Conservation (phyloP, 2,329 filamentous ascomycete species). For the Colletotrichum gloeosporioides region DNA sequence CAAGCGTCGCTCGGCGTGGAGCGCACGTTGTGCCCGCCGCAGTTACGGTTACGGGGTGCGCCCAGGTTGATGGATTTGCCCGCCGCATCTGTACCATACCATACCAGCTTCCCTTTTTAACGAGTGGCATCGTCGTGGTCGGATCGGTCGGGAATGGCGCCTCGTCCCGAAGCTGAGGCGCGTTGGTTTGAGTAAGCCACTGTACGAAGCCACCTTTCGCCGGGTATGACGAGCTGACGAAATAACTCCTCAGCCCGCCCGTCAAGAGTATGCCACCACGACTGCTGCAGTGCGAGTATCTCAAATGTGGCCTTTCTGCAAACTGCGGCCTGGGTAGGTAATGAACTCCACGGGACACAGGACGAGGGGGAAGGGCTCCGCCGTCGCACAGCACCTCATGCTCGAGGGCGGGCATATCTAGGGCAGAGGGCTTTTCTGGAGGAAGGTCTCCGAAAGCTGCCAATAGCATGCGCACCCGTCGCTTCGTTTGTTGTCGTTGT, state of each 20-base stretch:
- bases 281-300: background rate
- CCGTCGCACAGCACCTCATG: background rate
- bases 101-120: background rate
- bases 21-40: background rate
- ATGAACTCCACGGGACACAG: background rate
- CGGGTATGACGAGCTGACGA: background rate
- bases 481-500: background rate
- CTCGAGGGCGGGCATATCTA: background rate
- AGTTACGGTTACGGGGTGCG: background rate
- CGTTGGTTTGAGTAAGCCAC: background rate
- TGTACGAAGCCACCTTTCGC: background rate
- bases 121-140: background rate
- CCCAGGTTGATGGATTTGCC: background rate
- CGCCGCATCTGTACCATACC: background rate
- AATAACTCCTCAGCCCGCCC: background rate
- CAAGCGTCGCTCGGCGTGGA: slow-evolving; percentile 1
- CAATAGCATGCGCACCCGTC: background rate
- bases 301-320: background rate
- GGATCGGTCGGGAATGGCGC: background rate
- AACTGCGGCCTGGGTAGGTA: background rate
- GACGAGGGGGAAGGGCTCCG: background rate
- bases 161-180: background rate
- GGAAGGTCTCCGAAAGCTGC: background rate
- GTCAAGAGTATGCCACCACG: background rate
- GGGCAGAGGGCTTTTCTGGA: background rate